Percentiles rank a stretch among this genome's conserved stretches.
These are phyloP conservation scores for Colletotrichum trifolii DNA, from an alignment of 2,329 filamentous ascomycete genomes.

Conservation along the genomic window DNA sequence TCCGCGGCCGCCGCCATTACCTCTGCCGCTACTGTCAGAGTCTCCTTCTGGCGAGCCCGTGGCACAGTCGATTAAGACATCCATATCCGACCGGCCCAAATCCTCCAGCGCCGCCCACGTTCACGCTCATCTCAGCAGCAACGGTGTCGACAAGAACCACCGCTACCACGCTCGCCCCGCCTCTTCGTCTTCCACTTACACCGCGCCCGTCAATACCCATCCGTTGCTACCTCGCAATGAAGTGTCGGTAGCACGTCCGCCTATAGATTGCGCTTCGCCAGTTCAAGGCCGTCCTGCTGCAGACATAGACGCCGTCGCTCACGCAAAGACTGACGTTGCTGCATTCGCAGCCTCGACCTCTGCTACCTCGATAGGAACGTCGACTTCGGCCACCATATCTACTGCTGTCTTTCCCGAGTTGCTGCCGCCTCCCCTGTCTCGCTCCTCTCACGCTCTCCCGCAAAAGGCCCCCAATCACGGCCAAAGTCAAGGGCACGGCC, in stretches of 20 bases:
- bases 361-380: conserved; percentile 34
- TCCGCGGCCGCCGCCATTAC: conserved; percentile 39
- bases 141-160: too few relatives aligned
- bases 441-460: conserved; percentile 15
- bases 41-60: too few relatives aligned
- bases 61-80: conserved; percentile 42
- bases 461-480: too few relatives aligned
- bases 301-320: conserved; percentile 4
- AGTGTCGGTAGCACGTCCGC: conserved; percentile 21
- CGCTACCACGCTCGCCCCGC: conserved; percentile 16
- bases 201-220: conserved; percentile 18
- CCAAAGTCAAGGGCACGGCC: conserved; percentile 32
- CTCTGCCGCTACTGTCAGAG: conserved; percentile 16
- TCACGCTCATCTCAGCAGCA: too few relatives aligned
- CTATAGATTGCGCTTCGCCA: conserved; percentile 15
- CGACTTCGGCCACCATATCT: conserved; percentile 31
- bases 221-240: conserved; percentile 38
- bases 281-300: conserved; percentile 27
- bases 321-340: too few relatives aligned
- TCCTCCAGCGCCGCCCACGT: conserved; percentile 39
- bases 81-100: conserved; percentile 40
- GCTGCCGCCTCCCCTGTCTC: conserved; percentile 39
- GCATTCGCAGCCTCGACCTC: conserved; percentile 25
- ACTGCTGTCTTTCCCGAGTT: conserved; percentile 38
- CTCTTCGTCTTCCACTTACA: conserved; percentile 32